Evolutionary conservation across 495 filamentous ascomycete species (phyloP).

Genomic region (Tuber magnatum): DNA sequence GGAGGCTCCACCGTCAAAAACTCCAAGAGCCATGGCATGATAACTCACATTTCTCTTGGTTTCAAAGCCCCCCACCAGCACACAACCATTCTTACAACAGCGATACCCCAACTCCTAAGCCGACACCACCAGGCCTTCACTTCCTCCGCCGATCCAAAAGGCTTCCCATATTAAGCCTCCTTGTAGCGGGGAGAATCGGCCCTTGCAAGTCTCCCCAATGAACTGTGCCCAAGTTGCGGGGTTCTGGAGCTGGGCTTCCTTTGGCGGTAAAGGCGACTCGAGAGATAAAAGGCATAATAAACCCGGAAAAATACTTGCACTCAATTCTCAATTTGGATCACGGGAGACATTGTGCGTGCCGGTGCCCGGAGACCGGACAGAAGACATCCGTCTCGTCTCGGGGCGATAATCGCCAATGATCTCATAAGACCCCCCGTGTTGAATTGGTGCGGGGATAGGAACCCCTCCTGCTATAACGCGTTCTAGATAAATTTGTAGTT

Average conservation of each 20-base stretch:
- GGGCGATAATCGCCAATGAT: too few relatives aligned
- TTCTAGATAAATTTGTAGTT: too few relatives aligned
- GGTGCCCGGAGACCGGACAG: too few relatives aligned
- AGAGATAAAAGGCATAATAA: background rate
- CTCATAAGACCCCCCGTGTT: too few relatives aligned
- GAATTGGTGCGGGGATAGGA: too few relatives aligned
- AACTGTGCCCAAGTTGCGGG: background rate
- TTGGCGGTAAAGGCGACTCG: background rate
- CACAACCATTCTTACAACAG: slow-evolving; percentile 63
- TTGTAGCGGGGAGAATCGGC: background rate
- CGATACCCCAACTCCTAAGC: slow-evolving; percentile 62
- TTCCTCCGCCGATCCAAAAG: slow-evolving; percentile 55
- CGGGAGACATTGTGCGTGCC: background rate
- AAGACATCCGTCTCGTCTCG: too few relatives aligned
- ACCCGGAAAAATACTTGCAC: background rate
- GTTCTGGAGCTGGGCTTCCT: background rate
- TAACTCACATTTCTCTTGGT: slow-evolving; percentile 43
- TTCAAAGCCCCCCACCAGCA: slow-evolving; percentile 75
- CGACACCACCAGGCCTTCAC: slow-evolving; percentile 58
- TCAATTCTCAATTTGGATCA: background rate
- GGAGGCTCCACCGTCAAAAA: background rate
- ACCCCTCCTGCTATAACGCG: too few relatives aligned
- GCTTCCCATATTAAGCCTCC: slow-evolving; percentile 45
- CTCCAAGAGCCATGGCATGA: too few relatives aligned
- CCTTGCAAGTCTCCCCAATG: background rate